Conservation (phyloP, 225 moss, liverwort and hornwort genomes). For the Lunularia cruciata region DNA sequence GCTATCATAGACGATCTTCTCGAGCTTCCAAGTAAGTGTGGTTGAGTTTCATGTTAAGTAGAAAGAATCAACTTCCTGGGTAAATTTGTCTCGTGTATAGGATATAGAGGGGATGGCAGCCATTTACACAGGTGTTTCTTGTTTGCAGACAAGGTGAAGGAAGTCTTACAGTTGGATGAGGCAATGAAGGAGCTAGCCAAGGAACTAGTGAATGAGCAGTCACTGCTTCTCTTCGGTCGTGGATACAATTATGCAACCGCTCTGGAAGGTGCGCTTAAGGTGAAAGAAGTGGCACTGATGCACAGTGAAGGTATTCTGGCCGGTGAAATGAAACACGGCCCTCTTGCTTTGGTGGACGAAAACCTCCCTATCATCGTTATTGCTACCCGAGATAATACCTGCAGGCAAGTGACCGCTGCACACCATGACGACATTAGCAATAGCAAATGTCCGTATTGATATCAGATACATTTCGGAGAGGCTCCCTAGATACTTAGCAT, state of each 20-base stretch:
- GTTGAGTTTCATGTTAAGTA: not conserved
- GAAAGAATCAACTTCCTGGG: not conserved
- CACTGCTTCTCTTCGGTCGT: conserved; percentile 87
- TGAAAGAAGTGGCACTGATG: conserved; percentile 99
- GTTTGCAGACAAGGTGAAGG: conserved; percentile 70
- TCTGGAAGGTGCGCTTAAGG: conserved; percentile 93
- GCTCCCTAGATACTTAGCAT: no score
- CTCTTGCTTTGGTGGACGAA: conserved; percentile 94
- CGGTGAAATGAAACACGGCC: conserved; percentile 99
- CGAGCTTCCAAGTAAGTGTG: conserved; percentile 67
- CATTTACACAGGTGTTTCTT: not conserved
- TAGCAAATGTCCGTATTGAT: no score
- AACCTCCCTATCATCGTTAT: conserved; percentile 93
- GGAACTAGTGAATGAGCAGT: conserved; percentile 91
- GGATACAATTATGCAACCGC: conserved; percentile 99
- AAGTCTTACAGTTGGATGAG: conserved; percentile 73
- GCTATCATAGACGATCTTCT: conserved; percentile 91
- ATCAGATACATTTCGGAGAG: no score
- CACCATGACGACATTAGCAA: no score
- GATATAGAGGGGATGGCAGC: not conserved
- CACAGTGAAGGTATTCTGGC: conserved; percentile 99
- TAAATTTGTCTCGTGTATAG: not conserved
- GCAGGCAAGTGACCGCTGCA: conserved; percentile 55
- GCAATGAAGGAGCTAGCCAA: conserved; percentile 82
- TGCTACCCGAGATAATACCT: conserved; percentile 94